phyloP scores from a whole-genome alignment of 2,329 filamentous ascomycete genomes.

The Colletotrichum abscissum region DNA sequence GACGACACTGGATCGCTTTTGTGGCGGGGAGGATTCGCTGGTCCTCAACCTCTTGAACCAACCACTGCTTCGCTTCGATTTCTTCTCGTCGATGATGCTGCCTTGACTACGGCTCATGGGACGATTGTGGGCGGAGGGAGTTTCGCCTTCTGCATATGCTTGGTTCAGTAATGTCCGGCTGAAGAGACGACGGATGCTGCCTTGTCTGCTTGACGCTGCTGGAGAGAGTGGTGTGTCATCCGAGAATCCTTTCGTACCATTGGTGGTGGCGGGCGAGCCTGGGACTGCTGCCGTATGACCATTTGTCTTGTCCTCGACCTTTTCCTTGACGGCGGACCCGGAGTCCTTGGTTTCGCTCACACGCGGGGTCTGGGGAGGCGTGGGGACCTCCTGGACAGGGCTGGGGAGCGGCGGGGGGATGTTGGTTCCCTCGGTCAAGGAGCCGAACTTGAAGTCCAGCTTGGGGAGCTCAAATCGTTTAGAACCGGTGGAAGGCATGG shows the following conservation, averaged over 20 bases:
- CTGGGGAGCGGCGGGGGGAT: constrained; percentile 70
- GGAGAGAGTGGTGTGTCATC: constrained; percentile 66
- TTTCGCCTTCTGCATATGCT: constrained; percentile 62
- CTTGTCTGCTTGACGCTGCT: constrained; percentile 61
- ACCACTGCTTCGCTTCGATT: constrained; percentile 66
- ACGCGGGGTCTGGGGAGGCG: constrained; percentile 52
- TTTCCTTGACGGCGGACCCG: constrained; percentile 32
- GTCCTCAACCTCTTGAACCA: constrained; percentile 68
- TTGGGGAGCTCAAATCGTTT: constrained; percentile 67
- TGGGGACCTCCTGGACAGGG: constrained; percentile 60
- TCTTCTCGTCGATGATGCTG: constrained; percentile 63
- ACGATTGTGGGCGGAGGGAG: constrained; percentile 54
- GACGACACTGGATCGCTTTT: constrained; percentile 56
- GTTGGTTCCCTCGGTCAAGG: constrained; percentile 69
- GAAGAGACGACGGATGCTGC: constrained; percentile 68
- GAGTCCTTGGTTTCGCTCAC: constrained; percentile 41
- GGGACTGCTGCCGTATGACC: constrained; percentile 38
- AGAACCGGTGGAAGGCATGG: constrained; percentile 21
- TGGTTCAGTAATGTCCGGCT: constrained; percentile 67
- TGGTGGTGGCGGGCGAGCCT: constrained; percentile 39
- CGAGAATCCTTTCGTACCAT: constrained; percentile 60
- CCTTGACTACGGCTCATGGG: constrained; percentile 63
- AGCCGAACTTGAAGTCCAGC: constrained; percentile 68
- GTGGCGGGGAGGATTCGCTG: constrained; percentile 44
- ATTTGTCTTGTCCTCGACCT: constrained; percentile 37